Evolutionary conservation across 768 basidiomycete species (phyloP).

Genomic region (Auricularia sp.): DNA sequence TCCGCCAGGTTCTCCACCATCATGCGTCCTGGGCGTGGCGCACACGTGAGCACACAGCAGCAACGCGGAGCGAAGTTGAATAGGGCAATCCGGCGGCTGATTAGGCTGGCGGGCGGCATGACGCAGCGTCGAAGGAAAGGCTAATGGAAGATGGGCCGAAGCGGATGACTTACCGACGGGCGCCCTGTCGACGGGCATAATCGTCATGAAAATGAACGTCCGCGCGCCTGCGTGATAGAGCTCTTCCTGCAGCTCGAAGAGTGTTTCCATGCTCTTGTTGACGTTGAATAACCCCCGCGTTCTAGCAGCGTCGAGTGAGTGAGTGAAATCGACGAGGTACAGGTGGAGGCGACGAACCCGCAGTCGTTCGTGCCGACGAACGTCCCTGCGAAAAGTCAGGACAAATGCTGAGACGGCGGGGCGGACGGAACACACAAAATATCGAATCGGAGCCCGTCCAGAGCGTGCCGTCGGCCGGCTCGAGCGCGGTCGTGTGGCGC

Average conservation of each 20-base stretch:
- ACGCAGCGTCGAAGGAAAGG: not conserved
- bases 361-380: not conserved
- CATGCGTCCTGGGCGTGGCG: not conserved
- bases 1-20: not conserved
- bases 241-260: slow-evolving; percentile 38
- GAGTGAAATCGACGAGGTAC: not conserved
- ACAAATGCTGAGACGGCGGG: not conserved
- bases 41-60: too few species aligned
- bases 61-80: too few species aligned
- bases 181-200: slow-evolving; percentile 42
- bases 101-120: not conserved
- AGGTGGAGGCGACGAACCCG: not conserved
- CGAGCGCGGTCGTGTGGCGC: not conserved
- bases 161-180: slow-evolving; percentile 18
- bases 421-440: not conserved
- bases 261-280: slow-evolving; percentile 17
- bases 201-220: slow-evolving; percentile 50
- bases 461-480: not conserved
- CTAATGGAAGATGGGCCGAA: not conserved
- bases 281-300: not conserved
- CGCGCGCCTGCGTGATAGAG: slow-evolving; percentile 39
- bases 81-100: too few species aligned
- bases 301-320: not conserved
- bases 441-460: not conserved
- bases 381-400: not conserved